Evolutionary conservation across 2,329 filamentous ascomycete genomes (phyloP).

Genomic region (Talaromyces sp.): DNA sequence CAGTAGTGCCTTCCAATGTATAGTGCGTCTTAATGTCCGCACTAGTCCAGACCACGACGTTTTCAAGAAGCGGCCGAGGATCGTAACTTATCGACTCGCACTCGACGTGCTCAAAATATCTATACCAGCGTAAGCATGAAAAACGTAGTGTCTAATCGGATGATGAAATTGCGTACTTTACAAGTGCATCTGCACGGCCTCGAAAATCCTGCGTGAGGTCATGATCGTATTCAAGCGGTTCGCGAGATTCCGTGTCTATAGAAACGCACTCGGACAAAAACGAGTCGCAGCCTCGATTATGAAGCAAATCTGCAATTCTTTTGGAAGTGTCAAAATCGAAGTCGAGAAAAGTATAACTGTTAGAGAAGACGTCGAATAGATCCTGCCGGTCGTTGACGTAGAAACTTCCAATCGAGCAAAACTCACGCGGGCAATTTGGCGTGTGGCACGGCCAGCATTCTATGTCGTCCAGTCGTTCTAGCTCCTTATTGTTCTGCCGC

Average conservation of each 20-base stretch:
- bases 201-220: conserved; percentile 4
- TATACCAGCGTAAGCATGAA: conserved; percentile 6
- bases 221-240: conserved; percentile 7
- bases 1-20: conserved; percentile 2
- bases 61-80: conserved; percentile 4
- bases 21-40: conserved; percentile 6
- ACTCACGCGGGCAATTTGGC: neutral
- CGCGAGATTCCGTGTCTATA: conserved; percentile 4
- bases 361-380: conserved; percentile 6
- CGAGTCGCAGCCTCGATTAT: conserved; percentile 2
- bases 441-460: conserved; percentile 5
- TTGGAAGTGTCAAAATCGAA: conserved; percentile 8
- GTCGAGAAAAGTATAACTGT: conserved; percentile 5
- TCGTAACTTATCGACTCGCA: conserved; percentile 4
- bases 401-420: conserved; percentile 4
- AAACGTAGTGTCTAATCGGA: neutral
- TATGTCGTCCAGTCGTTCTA: conserved; percentile 2
- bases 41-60: conserved; percentile 4
- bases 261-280: conserved; percentile 5
- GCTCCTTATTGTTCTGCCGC: conserved; percentile 1
- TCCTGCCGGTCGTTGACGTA: conserved; percentile 8
- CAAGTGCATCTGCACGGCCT: conserved; percentile 6
- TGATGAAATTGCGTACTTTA: conserved; percentile 7
- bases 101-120: conserved; percentile 3
- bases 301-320: conserved; percentile 5